Evolutionary conservation across 176 grass and related monocot genomes (phyloP), one percentile per base, ranked within the genome.

Genomic region (Calamus simplicifolius): DNA sequence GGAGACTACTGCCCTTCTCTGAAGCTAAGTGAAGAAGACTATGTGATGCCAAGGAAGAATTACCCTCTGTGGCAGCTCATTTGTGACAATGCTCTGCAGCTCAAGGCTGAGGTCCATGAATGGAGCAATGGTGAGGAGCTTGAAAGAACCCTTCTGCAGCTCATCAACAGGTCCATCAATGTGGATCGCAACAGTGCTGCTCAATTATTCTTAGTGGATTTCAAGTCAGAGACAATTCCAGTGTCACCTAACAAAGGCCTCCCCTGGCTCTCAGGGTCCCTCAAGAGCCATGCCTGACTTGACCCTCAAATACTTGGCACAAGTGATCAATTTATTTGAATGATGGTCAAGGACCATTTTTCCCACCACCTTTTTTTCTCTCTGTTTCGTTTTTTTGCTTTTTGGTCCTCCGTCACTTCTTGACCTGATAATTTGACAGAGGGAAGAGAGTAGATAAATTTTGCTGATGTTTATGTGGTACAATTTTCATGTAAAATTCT

Each of bases 1-100:
- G 61, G 61, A 25, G 61, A 63, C 61, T 63, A 63, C 38, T 63
- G 61, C 13, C 61, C 61, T 7, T 63, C 35, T 12, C 27, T 62
- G 1, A 48, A 17, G 59, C 18, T 62, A 16, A 35, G 7, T 27
- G 30, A 62, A 62, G 59, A 62, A 38, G 59, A 62, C 59, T 62
- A 43, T 19, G 30, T 62, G 17, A 62, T 62, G 59, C 59, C 61
- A 18, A 63, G 38, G 38, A 25, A 63, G 61, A 16, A 49, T 2
- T 63, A 49, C 19, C 61, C 61, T 10, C 17, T 49, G 4, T 63
- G 38, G 60, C 30, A 63, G 8, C 60, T 63, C 18, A 63, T 63
- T 14, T 7, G 4, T 15, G 18, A 10, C 60, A 63, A 63, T 10
- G n/a, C 35, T 50, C 3, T 16, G 19, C 4, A 12, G n/a, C 12